These are phyloP conservation scores for Acorus calamus DNA, from an alignment of 106 monocot species.

Conservation along the genomic window DNA sequence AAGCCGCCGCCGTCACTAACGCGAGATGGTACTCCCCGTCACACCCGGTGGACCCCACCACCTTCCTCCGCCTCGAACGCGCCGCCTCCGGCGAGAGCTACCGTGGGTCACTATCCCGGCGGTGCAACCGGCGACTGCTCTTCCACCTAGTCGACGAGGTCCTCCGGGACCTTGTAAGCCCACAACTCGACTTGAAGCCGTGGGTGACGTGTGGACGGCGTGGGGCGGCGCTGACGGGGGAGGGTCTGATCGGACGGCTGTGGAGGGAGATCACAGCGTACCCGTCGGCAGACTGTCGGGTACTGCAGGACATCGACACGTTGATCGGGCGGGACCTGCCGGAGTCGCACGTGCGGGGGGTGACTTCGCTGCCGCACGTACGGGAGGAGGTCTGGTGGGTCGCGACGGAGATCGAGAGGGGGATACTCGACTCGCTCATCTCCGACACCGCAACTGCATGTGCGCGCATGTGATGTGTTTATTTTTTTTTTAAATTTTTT, in stretches of 20 bases:
- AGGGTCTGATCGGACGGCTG: constrained; percentile 14
- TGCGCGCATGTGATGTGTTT: too few relatives aligned
- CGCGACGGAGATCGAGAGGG: constrained; percentile 26
- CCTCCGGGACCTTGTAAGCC: constrained; percentile 29
- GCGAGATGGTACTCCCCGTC: constrained; percentile 42
- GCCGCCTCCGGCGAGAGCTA: background rate
- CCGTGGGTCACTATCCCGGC: constrained; percentile 24
- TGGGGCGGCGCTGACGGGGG: background rate
- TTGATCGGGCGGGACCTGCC: constrained; percentile 40
- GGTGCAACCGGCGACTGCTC: constrained; percentile 81
- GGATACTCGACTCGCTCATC: constrained; percentile 31
- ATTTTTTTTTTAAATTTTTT: too few relatives aligned
- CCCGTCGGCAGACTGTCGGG: constrained; percentile 40
- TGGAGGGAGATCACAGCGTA: constrained; percentile 34
- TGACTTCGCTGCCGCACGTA: constrained; percentile 40
- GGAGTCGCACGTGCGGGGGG: constrained; percentile 16
- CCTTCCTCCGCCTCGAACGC: constrained; percentile 78
- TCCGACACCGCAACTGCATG: constrained; percentile 11
- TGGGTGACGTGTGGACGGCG: background rate
- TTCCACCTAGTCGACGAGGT: constrained; percentile 73
- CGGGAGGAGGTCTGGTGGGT: constrained; percentile 31
- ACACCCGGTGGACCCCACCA: constrained; percentile 55
- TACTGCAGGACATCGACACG: constrained; percentile 39
- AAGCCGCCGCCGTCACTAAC: background rate
- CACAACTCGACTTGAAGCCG: background rate